These are phyloP conservation scores for Penicillium psychrosexuale DNA, from an alignment of 2,329 filamentous ascomycete genomes.

Conservation along the genomic window DNA sequence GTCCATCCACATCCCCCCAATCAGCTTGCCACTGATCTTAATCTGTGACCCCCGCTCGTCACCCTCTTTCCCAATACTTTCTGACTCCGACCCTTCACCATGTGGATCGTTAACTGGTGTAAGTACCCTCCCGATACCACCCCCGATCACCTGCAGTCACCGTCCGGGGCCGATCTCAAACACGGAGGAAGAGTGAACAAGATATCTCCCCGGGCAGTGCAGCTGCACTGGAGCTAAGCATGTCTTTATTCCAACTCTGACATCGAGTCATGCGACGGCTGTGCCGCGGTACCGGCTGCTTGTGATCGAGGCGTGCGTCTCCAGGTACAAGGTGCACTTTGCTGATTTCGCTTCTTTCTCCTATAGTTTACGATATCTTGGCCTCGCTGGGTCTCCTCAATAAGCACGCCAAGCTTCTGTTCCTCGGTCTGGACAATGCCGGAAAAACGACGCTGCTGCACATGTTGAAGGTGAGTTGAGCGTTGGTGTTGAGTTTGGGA, in stretches of 20 bases:
- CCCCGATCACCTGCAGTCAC: conserved; percentile 1
- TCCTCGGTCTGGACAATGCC: conserved; percentile 89
- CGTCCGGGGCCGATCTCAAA: not conserved
- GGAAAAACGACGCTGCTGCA: conserved; percentile 92
- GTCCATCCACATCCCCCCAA: conserved; percentile 15
- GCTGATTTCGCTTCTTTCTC: conserved; percentile 11
- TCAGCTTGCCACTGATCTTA: conserved; percentile 1
- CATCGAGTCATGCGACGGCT: not conserved
- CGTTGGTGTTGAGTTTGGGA: not conserved
- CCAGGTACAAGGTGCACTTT: not conserved
- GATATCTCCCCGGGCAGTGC: not conserved
- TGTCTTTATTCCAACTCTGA: not conserved
- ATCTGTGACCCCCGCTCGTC: conserved; percentile 11
- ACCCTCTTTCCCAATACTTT: conserved; percentile 1
- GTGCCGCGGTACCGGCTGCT: conserved; percentile 14
- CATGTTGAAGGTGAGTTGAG: conserved; percentile 78
- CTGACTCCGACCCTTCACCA: conserved; percentile 39
- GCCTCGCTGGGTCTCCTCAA: conserved; percentile 84
- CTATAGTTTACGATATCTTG: conserved; percentile 80
- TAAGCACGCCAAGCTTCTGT: conserved; percentile 94
- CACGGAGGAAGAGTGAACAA: not conserved
- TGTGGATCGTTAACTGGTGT: conserved; percentile 98
- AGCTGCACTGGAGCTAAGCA: not conserved
- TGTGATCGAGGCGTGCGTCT: conserved; percentile 6
- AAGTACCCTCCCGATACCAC: conserved; percentile 40